Percentiles rank a stretch among this genome's conserved stretches.
Conservation (phyloP, 495 filamentous ascomycete genomes). For the Lindgomyces ingoldianus region DNA sequence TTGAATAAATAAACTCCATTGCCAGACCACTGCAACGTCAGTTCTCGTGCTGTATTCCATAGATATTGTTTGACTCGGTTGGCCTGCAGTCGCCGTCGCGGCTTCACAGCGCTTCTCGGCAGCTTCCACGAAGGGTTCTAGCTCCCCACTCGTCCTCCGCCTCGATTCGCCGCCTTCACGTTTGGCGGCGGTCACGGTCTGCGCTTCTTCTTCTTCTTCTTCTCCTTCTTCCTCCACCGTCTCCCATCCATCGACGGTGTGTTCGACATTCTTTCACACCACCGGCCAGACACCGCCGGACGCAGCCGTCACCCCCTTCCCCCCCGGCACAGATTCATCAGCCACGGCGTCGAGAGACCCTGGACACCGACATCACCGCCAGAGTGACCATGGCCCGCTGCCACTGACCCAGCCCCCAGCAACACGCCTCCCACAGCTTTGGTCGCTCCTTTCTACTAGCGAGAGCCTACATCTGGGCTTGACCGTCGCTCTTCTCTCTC, state of each 20-base stretch:
- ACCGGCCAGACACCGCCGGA: background rate
- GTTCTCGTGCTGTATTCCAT: too few species aligned
- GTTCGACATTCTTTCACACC: conserved; percentile 12
- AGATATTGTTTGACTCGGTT: too few species aligned
- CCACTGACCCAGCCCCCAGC: background rate
- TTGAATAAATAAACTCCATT: too few species aligned
- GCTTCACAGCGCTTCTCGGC: background rate
- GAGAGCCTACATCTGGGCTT: background rate
- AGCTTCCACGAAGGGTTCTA: conserved; percentile 2
- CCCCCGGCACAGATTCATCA: background rate
- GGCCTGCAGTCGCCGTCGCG: background rate
- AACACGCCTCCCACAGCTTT: background rate
- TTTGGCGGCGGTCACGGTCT: background rate
- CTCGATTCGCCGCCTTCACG: conserved; percentile 16
- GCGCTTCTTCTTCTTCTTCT: background rate
- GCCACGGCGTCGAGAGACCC: conserved; percentile 13
- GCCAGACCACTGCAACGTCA: too few species aligned
- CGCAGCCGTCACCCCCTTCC: background rate
- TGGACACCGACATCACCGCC: conserved; percentile 19
- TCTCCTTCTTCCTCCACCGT: background rate
- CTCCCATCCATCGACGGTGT: background rate
- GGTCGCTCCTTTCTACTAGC: background rate
- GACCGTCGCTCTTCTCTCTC: background rate
- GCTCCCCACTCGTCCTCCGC: conserved; percentile 19
- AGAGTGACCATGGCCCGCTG: conserved; percentile 24